Evolutionary conservation across 2,329 filamentous ascomycete species (phyloP).

Genomic region (Bipolaris zeicola): DNA sequence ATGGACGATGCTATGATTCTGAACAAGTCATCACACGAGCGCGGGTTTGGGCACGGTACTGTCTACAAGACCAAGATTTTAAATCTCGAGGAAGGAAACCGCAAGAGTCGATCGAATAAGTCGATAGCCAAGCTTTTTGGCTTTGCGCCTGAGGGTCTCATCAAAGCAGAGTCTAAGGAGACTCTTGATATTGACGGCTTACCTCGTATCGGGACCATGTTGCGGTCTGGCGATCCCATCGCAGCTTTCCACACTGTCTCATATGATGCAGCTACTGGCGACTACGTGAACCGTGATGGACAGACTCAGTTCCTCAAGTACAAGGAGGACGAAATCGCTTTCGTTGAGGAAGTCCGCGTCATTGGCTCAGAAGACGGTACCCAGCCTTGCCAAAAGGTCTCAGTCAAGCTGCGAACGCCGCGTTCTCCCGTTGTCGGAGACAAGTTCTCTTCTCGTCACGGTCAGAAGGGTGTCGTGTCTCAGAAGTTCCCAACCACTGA

Average conservation of each 20-base stretch:
- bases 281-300: conserved; percentile 83
- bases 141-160: conserved; percentile 77
- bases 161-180: conserved; percentile 72
- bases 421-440: conserved; percentile 93
- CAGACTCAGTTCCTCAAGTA: conserved; percentile 89
- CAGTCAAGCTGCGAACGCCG: conserved; percentile 90
- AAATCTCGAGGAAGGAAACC: conserved; percentile 77
- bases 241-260: conserved; percentile 90
- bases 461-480: conserved; percentile 95
- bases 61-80: conserved; percentile 98
- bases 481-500: conserved; percentile 94
- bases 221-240: conserved; percentile 81
- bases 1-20: conserved; percentile 99
- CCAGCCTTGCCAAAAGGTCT: conserved; percentile 85
- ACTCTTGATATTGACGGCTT: conserved; percentile 87
- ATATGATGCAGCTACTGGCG: conserved; percentile 71
- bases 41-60: conserved; percentile 92
- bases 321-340: conserved; percentile 87
- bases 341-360: conserved; percentile 89
- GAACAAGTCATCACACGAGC: conserved; percentile 95
- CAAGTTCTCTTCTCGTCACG: conserved; percentile 98
- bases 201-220: conserved; percentile 76
- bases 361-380: conserved; percentile 83
- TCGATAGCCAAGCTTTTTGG: conserved; percentile 84
- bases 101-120: conserved; percentile 67